Base-by-base conservation (phyloP, 1,139 yeast species). In the Kodamaea ohmeri region DNA sequence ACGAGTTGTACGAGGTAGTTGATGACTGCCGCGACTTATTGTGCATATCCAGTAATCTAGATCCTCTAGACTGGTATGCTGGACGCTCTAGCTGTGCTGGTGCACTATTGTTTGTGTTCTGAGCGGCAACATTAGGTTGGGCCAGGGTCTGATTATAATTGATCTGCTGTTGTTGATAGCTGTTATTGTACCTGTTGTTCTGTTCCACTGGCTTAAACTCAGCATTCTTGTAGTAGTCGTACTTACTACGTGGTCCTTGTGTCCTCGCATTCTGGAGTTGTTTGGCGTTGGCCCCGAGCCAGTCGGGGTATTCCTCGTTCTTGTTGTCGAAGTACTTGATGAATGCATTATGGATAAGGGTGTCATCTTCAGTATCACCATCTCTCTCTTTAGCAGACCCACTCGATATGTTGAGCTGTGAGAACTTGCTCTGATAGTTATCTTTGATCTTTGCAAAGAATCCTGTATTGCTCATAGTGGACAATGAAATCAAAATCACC, bases 271-370 rank as follows among this genome's bases (percentile, higher is more conserved):
- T 39, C 25, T 43, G 41, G 25, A 34, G 41, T 26, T 42, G 41
- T 34, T 44, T 41, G 20, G 16, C 30, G 29, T 40, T 53, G 4
- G 56, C 70, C 4, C 74, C 76, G 16, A 71, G 56, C 76, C 76
- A 71, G 21, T 68, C 75, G 7, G 76, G 76, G 41, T 64, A 71
- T 8, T 67, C 60, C 37, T 62, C 55, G 20, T 58, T 52, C 17
- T 51, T 53, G 2, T 53, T 32, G 37, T 68, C 71, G 42, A 55
- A 71, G 48, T 64, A 67, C 41, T 60, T 62, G 27, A 70, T 69
- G 46, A 71, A 69, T 3, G 76, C 74, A 45, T 65, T 63, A 51
- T 71, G 76, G 39, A 71, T 60, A 39, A 71, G 56, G 1, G 76
- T 71, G 29, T 67, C 72, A 31, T 65, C 63, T 31, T 60, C 68